phyloP scores from a whole-genome alignment of 306 rosid species.

The Trichosanthes truncata region DNA sequence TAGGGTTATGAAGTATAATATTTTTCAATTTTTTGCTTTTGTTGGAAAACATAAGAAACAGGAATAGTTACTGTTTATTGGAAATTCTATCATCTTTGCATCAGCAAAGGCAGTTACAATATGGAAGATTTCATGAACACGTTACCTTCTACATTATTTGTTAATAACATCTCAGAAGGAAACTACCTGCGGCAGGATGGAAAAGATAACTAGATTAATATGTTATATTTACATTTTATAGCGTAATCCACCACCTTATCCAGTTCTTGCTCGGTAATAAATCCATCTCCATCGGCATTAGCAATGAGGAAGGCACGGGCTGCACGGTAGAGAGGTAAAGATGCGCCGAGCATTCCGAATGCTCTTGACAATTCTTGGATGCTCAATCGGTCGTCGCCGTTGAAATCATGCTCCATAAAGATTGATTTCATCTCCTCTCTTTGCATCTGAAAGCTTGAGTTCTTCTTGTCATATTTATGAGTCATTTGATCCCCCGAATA shows the following conservation, averaged over 20 bases:
- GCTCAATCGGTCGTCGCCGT: conserved; percentile 2
- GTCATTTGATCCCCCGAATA: background rate
- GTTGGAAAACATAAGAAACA: too few species aligned
- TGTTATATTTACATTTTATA: background rate
- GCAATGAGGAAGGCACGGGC: background rate
- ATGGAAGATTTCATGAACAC: background rate
- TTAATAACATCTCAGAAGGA: background rate
- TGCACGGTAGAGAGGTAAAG: conserved; percentile 6
- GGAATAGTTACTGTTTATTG: background rate
- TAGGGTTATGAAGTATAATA: too few species aligned
- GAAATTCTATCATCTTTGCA: background rate
- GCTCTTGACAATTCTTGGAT: background rate
- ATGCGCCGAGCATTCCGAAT: background rate
- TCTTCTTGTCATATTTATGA: background rate
- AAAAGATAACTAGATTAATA: background rate
- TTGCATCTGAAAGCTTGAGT: background rate
- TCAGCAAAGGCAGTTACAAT: background rate
- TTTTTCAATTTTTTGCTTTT: too few species aligned
- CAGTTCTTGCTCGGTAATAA: background rate
- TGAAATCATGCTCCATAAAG: background rate
- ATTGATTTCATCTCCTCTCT: background rate
- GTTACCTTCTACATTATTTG: background rate
- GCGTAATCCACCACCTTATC: conserved; percentile 9
- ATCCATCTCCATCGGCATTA: conserved; percentile 17
- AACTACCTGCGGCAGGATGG: background rate